A percentile compares a stretch with the other conserved stretches of the same genome.
phyloP scores from a whole-genome alignment of 257 asterid genomes.

The Solanum piurae region DNA sequence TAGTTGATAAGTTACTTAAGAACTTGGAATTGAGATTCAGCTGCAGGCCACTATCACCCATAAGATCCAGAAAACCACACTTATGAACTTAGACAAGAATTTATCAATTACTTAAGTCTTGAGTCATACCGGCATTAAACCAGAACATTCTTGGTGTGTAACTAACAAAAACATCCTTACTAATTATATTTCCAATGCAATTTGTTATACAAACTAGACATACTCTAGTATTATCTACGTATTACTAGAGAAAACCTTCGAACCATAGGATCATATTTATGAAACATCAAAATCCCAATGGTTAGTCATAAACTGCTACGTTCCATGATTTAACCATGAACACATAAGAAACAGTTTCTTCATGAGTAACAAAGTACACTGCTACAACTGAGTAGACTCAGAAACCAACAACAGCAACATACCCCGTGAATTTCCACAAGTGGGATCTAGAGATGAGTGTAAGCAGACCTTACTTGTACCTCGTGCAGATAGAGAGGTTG shows the following conservation, averaged over 20 bases:
- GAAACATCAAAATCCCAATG: background rate
- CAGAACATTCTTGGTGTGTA: background rate
- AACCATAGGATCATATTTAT: background rate
- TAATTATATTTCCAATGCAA: background rate
- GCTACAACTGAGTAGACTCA: background rate
- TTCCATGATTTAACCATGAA: background rate
- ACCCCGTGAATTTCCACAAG: background rate
- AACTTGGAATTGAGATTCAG: background rate
- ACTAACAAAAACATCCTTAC: background rate
- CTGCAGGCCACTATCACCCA: background rate
- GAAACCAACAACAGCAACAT: background rate
- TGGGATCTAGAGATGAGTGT: background rate
- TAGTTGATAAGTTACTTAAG: background rate
- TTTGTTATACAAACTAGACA: background rate
- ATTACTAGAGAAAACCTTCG: background rate
- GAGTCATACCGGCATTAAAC: background rate
- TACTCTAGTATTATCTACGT: background rate
- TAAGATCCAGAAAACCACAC: background rate
- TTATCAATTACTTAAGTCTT: background rate
- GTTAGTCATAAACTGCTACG: background rate
- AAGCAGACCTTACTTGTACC: background rate
- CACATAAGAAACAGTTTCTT: background rate
- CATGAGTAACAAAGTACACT: background rate
- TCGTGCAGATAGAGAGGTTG: background rate
- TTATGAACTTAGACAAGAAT: background rate